A percentile compares a stretch with the other conserved stretches of the same genome.
phyloP scores from a whole-genome alignment of 192 early-diverging fungal species.

The Oehlia diaphana region DNA sequence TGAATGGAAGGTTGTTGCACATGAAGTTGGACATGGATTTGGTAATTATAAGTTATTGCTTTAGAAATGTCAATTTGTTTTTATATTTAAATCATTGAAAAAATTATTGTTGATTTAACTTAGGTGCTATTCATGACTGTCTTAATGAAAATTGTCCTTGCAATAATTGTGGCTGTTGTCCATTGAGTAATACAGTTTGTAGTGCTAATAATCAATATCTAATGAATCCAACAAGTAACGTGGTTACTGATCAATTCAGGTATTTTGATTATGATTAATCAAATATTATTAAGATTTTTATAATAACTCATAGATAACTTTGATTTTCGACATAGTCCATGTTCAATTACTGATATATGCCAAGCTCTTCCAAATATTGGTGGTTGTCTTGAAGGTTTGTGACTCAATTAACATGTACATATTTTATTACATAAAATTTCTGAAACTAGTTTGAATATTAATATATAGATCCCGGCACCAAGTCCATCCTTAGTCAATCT shows the following conservation, averaged over 20 bases:
- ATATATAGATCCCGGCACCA: conserved; percentile 38
- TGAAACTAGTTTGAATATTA: not conserved
- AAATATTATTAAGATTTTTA: conserved; percentile 15
- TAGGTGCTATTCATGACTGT: conserved; percentile 89
- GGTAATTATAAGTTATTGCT: conserved; percentile 28
- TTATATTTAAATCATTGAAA: not conserved
- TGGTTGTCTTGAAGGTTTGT: conserved; percentile 37
- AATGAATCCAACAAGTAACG: conserved; percentile 77
- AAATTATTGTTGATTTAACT: conserved; percentile 16
- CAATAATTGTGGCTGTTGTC: conserved; percentile 61
- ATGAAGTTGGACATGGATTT: conserved; percentile 90
- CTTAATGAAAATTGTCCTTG: conserved; percentile 64
- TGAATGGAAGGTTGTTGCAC: conserved; percentile 94
- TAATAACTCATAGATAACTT: not conserved
- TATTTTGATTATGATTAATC: conserved; percentile 55
- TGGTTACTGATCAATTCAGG: conserved; percentile 63
- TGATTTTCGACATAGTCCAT: conserved; percentile 21
- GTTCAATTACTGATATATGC: conserved; percentile 40
- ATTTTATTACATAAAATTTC: not conserved
- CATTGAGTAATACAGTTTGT: conserved; percentile 65
- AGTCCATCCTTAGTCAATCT: conserved; percentile 47
- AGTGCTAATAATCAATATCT: conserved; percentile 65
- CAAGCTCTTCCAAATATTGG: conserved; percentile 25
- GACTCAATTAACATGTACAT: conserved; percentile 19
- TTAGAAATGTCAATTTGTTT: conserved; percentile 14